Evolutionary conservation across 257 asterid genomes (phyloP).

Genomic region (Orobanche coerulescens): DNA sequence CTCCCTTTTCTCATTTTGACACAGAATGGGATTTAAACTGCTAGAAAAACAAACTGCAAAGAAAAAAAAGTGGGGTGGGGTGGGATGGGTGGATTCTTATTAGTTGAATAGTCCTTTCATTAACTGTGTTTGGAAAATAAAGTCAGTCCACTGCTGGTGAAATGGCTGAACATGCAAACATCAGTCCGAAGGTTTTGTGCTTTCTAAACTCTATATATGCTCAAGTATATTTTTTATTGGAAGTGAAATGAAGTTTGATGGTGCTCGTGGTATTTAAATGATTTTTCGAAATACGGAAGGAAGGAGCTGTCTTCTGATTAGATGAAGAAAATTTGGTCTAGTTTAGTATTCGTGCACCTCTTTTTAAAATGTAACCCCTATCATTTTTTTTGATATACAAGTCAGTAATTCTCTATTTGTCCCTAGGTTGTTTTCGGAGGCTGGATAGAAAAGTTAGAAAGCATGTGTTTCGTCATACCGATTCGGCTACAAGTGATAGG

Average conservation of each 20-base stretch:
- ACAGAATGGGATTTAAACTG: neutral
- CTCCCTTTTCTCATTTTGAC: slow-evolving; percentile 9
- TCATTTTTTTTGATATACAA: slow-evolving; percentile 10
- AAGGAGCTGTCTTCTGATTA: neutral
- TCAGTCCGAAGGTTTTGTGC: neutral
- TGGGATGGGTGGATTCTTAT: too few relatives aligned
- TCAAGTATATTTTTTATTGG: neutral
- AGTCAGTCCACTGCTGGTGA: neutral
- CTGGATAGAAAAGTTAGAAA: slow-evolving; percentile 20
- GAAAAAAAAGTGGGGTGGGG: too few relatives aligned
- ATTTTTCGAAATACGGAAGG: neutral
- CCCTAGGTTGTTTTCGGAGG: slow-evolving; percentile 37
- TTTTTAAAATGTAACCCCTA: neutral
- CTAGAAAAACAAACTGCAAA: too few relatives aligned
- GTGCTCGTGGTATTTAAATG: neutral
- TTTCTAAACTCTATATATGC: neutral
- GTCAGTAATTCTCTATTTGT: slow-evolving; percentile 6
- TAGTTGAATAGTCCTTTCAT: neutral
- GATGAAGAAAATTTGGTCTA: neutral
- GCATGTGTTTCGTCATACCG: neutral
- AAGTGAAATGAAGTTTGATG: slow-evolving; percentile 11
- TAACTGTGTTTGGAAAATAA: neutral
- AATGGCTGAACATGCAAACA: neutral
- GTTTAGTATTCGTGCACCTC: slow-evolving; percentile 1
- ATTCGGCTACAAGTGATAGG: slow-evolving; percentile 29